These are phyloP conservation scores for Trichoderma citrinoviride DNA, from an alignment of 2,329 filamentous ascomycete species.

Conservation along the genomic window DNA sequence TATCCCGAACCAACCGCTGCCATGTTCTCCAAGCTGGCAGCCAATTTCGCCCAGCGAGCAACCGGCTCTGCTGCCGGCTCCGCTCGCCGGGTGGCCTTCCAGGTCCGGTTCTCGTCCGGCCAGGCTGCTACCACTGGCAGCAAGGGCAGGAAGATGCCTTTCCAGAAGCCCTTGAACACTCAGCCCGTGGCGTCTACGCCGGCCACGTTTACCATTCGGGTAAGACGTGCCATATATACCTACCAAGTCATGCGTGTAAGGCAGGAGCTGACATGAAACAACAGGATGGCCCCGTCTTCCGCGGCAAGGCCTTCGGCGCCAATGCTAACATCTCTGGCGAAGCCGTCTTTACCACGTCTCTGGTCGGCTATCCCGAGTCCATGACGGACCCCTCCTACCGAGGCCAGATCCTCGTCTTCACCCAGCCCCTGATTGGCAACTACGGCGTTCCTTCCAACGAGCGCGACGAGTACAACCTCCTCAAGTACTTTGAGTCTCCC, in stretches of 20 bases:
- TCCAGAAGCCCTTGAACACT: slow-evolving; percentile 56
- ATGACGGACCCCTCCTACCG: slow-evolving; percentile 86
- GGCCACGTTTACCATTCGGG: slow-evolving; percentile 92
- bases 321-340: slow-evolving; percentile 96
- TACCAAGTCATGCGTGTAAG: not conserved
- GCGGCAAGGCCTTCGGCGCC: slow-evolving; percentile 93
- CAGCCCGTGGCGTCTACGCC: slow-evolving; percentile 55
- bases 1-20: slow-evolving; percentile 28
- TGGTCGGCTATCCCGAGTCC: slow-evolving; percentile 96
- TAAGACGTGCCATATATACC: slow-evolving; percentile 41
- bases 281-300: slow-evolving; percentile 91
- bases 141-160: slow-evolving; percentile 66
- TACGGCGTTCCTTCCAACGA: slow-evolving; percentile 89
- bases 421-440: slow-evolving; percentile 95
- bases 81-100: slow-evolving; percentile 40
- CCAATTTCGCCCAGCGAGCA: slow-evolving; percentile 52
- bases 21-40: slow-evolving; percentile 61
- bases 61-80: slow-evolving; percentile 44
- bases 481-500: slow-evolving; percentile 98
- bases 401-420: slow-evolving; percentile 97
- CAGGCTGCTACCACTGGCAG: slow-evolving; percentile 60
- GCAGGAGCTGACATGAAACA: slow-evolving; percentile 5
- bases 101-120: slow-evolving; percentile 37
- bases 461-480: slow-evolving; percentile 82
- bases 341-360: slow-evolving; percentile 96